A percentile compares a stretch with the other conserved stretches of the same genome.
Evolutionary conservation across 1,284 basidiomycete species (phyloP).

Genomic region (Malassezia obtusa): DNA sequence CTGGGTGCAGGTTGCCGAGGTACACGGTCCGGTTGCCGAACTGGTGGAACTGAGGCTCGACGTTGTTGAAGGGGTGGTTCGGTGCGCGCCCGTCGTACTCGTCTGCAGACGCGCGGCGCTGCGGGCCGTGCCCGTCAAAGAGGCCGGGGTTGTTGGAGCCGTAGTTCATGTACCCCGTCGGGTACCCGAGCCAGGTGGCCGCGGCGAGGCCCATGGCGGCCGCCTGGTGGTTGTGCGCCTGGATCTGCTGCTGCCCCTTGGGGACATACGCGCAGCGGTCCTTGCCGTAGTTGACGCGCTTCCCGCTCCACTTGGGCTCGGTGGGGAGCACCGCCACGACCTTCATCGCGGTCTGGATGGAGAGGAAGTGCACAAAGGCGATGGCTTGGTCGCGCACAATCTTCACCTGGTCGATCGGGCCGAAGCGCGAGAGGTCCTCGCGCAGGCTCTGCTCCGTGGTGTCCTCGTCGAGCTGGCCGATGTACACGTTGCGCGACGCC

Average conservation of each 20-base stretch:
- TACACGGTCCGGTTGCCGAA: constrained; percentile 47
- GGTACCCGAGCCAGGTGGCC: constrained; percentile 44
- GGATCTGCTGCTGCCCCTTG: constrained; percentile 46
- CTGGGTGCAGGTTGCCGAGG: constrained; percentile 45
- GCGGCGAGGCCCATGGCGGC: constrained; percentile 46
- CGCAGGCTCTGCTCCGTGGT: constrained; percentile 37
- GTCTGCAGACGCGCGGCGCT: background rate
- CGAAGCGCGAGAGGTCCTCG: constrained; percentile 39
- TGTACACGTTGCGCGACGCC: constrained; percentile 45
- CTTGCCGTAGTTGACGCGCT: constrained; percentile 45
- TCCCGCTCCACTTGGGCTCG: constrained; percentile 38
- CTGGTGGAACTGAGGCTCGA: constrained; percentile 26
- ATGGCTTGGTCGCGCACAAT: constrained; percentile 47
- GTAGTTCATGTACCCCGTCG: constrained; percentile 21
- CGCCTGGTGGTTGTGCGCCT: constrained; percentile 46
- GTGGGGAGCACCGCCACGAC: constrained; percentile 38
- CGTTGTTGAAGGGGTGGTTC: background rate
- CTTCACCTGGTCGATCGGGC: constrained; percentile 47
- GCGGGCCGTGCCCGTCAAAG: background rate
- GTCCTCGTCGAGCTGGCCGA: constrained; percentile 38
- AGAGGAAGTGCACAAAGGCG: constrained; percentile 45
- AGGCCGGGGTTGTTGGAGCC: background rate
- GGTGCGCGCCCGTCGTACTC: background rate
- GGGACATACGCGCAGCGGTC: constrained; percentile 47
- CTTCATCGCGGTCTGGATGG: constrained; percentile 45